Evolutionary conservation across 73 alveolate species (phyloP).

Genomic region (Loxodes magnus): DNA sequence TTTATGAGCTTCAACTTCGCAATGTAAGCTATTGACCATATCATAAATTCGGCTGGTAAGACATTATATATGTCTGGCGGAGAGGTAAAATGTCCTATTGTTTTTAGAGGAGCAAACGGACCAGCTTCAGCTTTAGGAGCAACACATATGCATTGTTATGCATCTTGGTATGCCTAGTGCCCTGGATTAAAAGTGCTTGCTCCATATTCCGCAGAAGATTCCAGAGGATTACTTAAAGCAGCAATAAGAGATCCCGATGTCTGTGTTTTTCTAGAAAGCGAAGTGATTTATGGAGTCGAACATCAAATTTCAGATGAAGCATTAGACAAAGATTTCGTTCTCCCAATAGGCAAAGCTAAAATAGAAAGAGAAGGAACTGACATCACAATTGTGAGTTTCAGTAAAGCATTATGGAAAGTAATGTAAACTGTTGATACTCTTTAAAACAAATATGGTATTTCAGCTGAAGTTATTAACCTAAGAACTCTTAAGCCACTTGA

Average conservation of each 20-base stretch:
- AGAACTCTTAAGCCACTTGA: constrained; percentile 74
- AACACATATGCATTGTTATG: constrained; percentile 81
- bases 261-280: constrained; percentile 78
- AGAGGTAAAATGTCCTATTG: constrained; percentile 56
- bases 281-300: constrained; percentile 61
- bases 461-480: constrained; percentile 57
- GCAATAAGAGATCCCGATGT: constrained; percentile 80
- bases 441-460: constrained; percentile 51
- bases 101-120: constrained; percentile 86
- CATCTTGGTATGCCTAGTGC: constrained; percentile 71
- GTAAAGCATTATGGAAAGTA: constrained; percentile 63
- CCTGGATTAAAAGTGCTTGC: constrained; percentile 76
- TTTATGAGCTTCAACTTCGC: constrained; percentile 89
- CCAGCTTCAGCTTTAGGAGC: constrained; percentile 86
- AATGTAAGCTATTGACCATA: constrained; percentile 74
- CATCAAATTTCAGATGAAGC: constrained; percentile 51
- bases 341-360: constrained; percentile 80
- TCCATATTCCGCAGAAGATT: constrained; percentile 75
- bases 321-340: constrained; percentile 53
- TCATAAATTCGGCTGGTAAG: constrained; percentile 75
- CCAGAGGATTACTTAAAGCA: constrained; percentile 69
- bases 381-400: constrained; percentile 66
- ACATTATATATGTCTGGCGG: constrained; percentile 77
- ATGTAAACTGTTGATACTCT: constrained; percentile 70
- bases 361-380: constrained; percentile 69